Base-by-base conservation (phyloP, 306 rosid genomes). In the Rosa persica region DNA sequence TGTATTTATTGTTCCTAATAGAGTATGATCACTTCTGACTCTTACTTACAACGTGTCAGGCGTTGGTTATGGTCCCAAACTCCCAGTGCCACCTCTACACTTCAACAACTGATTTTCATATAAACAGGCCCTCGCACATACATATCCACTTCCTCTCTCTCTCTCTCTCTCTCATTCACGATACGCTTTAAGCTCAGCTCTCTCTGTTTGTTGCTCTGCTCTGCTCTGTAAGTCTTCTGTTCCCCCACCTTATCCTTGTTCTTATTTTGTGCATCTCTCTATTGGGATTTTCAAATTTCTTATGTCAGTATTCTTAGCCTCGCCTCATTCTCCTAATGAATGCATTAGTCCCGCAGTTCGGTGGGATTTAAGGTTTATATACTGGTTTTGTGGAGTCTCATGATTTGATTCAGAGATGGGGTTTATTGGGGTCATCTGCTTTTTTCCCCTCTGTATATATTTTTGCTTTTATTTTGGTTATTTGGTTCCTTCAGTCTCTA, bases 401-500 rank as follows among this genome's bases (percentile, higher is more conserved):
- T 38, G 11, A 43, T 60, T 42, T 60, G 55, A 39, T 60, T 39
- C 57, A 11, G 57, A 17, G 57, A 23, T 60, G 58, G 20, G 38
- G 3, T 43, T 74, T 54, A 6, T 20, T n/a, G 8, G 10, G 48
- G 36, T n/a, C 34, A 36, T 23, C 23, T 73, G 49, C 13, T 54
- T 54, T 22, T 66, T 19, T 8, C 1, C 13, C 44, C 13, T 15
- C 44, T 12, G 2, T 13, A 23, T 58, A 2, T 12, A 38, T 13
- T 23, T 52, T 12, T 39, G 15, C n/a, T 30, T 16, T 61, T n/a
- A n/a, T n/a, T n/a, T 8, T 39, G 34, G 75, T 80, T 79, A n/a
- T 79, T 81, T 83, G 8, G 10, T 74, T 40, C 30, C 1, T 6
- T 22, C 38, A 2, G 27, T 74, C 52, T 51, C 61, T 22, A 30